Conservation (phyloP, 73 alveolate genomes). For the Tetrahymena malaccensis region DNA sequence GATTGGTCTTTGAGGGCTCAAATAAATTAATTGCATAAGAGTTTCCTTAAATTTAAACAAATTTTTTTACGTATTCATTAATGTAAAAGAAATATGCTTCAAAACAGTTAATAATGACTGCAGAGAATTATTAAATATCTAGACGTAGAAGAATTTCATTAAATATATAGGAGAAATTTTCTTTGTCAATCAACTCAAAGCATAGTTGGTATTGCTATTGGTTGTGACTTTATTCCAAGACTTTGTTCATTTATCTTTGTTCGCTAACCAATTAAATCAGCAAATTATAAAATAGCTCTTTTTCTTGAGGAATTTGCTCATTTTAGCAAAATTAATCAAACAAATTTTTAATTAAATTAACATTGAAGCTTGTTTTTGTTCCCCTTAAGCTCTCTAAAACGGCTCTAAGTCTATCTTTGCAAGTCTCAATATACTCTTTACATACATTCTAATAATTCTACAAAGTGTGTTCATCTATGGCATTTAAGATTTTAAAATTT, state of each 20-base stretch:
- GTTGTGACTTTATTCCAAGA: background rate
- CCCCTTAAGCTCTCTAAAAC: background rate
- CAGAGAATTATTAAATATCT: background rate
- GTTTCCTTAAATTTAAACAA: background rate
- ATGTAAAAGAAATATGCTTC: background rate
- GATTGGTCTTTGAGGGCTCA: background rate
- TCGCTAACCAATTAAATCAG: background rate
- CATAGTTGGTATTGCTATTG: background rate
- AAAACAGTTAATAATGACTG: background rate
- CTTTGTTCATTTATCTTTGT: background rate
- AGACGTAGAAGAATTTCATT: background rate
- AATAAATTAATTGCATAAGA: background rate
- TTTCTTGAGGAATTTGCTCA: background rate
- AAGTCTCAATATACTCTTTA: background rate
- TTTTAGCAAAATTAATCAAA: background rate
- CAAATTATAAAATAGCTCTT: background rate
- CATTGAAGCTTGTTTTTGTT: background rate
- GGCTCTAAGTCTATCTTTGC: background rate
- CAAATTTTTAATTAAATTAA: background rate
- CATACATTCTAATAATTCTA: background rate
- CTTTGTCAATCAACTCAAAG: background rate
- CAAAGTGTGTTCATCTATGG: background rate
- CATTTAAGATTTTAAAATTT: background rate
- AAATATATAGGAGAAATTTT: background rate
- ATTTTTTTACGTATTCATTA: background rate